A percentile compares a stretch with the other conserved stretches of the same genome.
These are phyloP conservation scores for Aphanomyces stellatus DNA, from an alignment of 352 stramenopile species.

Conservation along the genomic window DNA sequence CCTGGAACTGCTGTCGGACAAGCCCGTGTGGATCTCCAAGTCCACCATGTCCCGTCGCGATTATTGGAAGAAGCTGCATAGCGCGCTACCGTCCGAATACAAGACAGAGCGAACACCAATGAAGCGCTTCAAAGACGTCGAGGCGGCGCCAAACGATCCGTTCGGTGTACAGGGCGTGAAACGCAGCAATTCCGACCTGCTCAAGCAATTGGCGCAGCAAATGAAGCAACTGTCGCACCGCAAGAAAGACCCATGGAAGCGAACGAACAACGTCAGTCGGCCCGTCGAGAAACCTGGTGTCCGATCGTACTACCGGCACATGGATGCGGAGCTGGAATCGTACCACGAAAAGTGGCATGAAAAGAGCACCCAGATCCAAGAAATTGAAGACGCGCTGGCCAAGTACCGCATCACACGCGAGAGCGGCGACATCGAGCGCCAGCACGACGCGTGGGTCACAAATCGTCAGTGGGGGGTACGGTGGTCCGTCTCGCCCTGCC, in stretches of 20 bases:
- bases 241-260: constrained; percentile 6
- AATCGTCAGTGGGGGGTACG: constrained; percentile 13
- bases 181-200: constrained; percentile 2
- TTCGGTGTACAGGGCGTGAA: constrained; percentile 19
- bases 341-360: constrained; percentile 3
- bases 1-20: not conserved
- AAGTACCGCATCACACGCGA: constrained; percentile 5
- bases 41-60: constrained; percentile 6
- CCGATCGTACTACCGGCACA: not conserved
- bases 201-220: not conserved
- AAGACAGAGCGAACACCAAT: not conserved
- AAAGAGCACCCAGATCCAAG: not conserved
- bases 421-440: constrained; percentile 6
- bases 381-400: constrained; percentile 1
- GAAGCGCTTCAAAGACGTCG: not conserved
- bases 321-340: not conserved
- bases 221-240: constrained; percentile 15
- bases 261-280: not conserved
- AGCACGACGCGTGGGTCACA: constrained; percentile 13
- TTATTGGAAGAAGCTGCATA: constrained; percentile 15
- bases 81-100: constrained; percentile 16
- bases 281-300: not conserved
- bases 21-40: not conserved
- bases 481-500: not conserved
- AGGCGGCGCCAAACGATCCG: constrained; percentile 4